phyloP scores from a whole-genome alignment of 345 rosid genomes.

The Gossypium australe region DNA sequence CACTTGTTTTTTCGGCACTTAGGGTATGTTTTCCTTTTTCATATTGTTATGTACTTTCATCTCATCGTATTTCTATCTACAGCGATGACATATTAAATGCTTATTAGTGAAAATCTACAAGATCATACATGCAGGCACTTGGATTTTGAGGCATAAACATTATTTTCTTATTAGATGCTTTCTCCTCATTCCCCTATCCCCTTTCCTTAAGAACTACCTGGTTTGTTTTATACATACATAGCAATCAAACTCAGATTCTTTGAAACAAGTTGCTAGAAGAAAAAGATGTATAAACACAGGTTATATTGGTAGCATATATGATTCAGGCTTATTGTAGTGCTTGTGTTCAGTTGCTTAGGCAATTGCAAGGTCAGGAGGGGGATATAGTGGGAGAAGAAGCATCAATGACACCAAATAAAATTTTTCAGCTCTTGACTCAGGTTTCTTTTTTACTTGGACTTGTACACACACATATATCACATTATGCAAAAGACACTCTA shows the following conservation, averaged over 20 bases:
- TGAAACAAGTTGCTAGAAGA: background rate
- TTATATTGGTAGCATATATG: background rate
- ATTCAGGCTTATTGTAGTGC: constrained; percentile 4
- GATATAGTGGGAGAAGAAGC: constrained; percentile 58
- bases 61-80: background rate
- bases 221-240: background rate
- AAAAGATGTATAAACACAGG: background rate
- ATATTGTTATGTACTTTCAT: background rate
- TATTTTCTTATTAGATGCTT: background rate
- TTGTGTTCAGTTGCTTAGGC: constrained; percentile 59
- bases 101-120: background rate
- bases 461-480: background rate
- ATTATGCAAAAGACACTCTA: background rate
- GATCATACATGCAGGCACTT: background rate
- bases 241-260: background rate
- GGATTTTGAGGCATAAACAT: background rate
- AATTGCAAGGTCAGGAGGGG: constrained; percentile 57
- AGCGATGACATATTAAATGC: background rate
- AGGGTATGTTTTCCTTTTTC: constrained; percentile 37
- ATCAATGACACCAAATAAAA: constrained; percentile 55
- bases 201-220: background rate
- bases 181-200: background rate
- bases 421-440: constrained; percentile 77
- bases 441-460: constrained; percentile 24
- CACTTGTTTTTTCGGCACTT: constrained; percentile 71